phyloP scores from a whole-genome alignment of 371 early-diverging fungal genomes.

The Syncephalastrum racemosum region DNA sequence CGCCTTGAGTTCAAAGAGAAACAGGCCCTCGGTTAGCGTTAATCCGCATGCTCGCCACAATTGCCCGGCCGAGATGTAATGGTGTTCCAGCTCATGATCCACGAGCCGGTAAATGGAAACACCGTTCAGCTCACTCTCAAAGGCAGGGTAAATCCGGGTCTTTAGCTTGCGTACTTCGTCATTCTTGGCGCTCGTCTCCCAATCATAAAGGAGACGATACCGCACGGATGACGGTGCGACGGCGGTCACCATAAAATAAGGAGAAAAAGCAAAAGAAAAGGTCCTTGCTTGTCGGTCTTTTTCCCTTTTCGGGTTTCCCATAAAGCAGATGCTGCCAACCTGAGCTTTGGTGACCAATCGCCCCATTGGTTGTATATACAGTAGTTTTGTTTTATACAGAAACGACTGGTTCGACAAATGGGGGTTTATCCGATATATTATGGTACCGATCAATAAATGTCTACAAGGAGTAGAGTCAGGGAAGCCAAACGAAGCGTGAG shows the following conservation, averaged over 20 bases:
- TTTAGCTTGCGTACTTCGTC: slow-evolving; percentile 21
- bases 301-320: too few species aligned
- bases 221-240: slow-evolving; percentile 14
- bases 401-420: too few species aligned
- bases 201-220: slow-evolving; percentile 38
- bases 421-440: too few species aligned
- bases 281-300: too few species aligned
- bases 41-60: slow-evolving; percentile 43
- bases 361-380: too few species aligned
- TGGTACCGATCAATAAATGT: too few species aligned
- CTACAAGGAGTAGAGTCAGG: too few species aligned
- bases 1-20: slow-evolving; percentile 33
- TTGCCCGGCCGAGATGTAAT: slow-evolving; percentile 42
- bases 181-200: slow-evolving; percentile 18
- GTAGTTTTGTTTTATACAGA: too few species aligned
- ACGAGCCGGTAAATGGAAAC: slow-evolving; percentile 39
- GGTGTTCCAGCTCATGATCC: slow-evolving; percentile 32
- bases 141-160: slow-evolving; percentile 36
- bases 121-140: slow-evolving; percentile 31
- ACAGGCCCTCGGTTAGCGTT: slow-evolving; percentile 43
- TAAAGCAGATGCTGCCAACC: too few species aligned
- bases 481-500: too few species aligned
- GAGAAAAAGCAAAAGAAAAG: not conserved
- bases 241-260: not conserved
- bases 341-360: too few species aligned